These are phyloP conservation scores for Arabidopsis arenosa DNA, from an alignment of 345 rosid genomes.

Conservation along the genomic window DNA sequence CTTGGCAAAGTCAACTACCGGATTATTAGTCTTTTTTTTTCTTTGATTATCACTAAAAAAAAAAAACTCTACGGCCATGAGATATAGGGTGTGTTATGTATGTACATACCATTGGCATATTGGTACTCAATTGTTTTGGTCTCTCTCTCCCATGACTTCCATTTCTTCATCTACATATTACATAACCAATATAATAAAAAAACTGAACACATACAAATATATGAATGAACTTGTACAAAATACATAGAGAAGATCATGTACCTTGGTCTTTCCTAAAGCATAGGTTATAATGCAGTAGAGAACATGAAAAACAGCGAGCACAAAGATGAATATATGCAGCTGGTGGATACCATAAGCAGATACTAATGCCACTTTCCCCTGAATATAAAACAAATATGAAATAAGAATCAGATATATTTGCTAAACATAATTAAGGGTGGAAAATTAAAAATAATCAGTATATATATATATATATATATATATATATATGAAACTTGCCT, in stretches of 20 bases:
- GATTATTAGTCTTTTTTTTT: conserved; percentile 18
- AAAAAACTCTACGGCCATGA: background rate
- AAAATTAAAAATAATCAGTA: no score
- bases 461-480: no score
- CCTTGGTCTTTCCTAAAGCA: conserved; percentile 75
- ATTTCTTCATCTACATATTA: conserved; percentile 75
- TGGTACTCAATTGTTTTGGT: conserved; percentile 84
- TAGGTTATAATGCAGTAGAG: conserved; percentile 68
- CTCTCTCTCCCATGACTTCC: conserved; percentile 89
- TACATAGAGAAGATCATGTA: conserved; percentile 32
- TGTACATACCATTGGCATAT: conserved; percentile 66
- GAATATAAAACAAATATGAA: conserved; percentile 25
- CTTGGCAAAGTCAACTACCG: conserved; percentile 24
- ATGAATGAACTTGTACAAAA: background rate
- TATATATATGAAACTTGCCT: conserved; percentile 42
- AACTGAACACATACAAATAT: background rate
- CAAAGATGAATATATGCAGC: conserved; percentile 83
- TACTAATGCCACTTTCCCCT: conserved; percentile 74
- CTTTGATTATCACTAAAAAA: background rate
- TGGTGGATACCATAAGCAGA: conserved; percentile 79
- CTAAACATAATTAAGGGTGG: no score
- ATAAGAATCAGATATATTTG: no score
- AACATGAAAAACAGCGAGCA: conserved; percentile 68
- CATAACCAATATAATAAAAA: conserved; percentile 16
- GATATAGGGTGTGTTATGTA: background rate